Evolutionary conservation across 371 early-diverging fungal genomes (phyloP), one percentile per base, ranked within the genome.

Genomic region (Mucor plumbeus): DNA sequence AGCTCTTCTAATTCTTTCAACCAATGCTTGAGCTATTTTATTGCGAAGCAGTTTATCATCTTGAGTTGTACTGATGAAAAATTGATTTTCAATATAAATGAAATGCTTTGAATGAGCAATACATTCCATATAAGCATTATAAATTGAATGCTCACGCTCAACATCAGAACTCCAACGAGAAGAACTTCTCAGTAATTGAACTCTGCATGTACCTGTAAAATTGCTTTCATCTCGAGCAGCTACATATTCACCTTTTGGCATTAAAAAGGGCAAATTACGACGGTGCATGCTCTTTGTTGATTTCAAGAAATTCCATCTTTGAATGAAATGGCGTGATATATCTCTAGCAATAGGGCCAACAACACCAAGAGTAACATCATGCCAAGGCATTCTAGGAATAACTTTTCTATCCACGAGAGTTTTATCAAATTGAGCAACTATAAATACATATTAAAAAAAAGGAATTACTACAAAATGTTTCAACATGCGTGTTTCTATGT

Each of bases 341-440:
- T 97, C 97, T 31, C 90, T 82, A 11, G 94, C 95, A 36, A 92
- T 86, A 56, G 85, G 88, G 0, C 95, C 95, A 7, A 87, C 86
- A 66, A 91, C 85, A 48, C 85, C 91, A 57, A 92, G 72, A 0
- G 91, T 89, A n/a, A 97, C 87, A 67, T 97, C 98, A 76, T 97
- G 97, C 98, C 98, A 98, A 21, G 97, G 96, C 96, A 98, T 94
- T 57, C 97, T 86, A 9, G 95, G 87, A 2, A 79, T 85, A 14
- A 62, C 67, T 56, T 72, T 65, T 43, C 88, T 81, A 57, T 92
- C 87, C 1, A 94, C 83, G 13, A 92, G 62, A 1, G 85, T 79
- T 43, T 71, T 78, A 26, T 85, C 76, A 61, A 77, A 77, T 48
- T 85, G 74, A 31, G 82, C 77, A 35, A 94, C 91, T 76, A 48